Evolutionary conservation across 2,329 filamentous ascomycete genomes (phyloP), one percentile per base, ranked within the genome.

Genomic region (Aureobasidium melanogenum): DNA sequence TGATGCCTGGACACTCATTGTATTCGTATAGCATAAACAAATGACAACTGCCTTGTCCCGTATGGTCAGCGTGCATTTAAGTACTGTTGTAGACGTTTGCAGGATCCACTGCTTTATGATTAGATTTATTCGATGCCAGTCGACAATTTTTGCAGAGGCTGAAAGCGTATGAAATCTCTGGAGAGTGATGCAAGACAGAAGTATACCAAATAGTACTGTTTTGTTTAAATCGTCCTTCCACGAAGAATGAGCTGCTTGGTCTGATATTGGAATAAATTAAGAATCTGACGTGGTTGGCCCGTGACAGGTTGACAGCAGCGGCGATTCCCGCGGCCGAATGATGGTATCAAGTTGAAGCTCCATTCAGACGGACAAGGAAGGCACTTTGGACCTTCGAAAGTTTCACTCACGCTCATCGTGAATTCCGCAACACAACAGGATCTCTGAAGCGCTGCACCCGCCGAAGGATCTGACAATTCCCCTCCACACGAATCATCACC

Each of bases 361-460:
- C 34, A 47, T 47, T 5, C 26, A 43, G 51, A 55, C n/a, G 24
- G 7, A 50, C 30, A 19, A 52, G 48, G 44, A 47, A 47, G 44
- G 44, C 44, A 47, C 22, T 52, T 22, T n/a, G 30, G 19, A 52
- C 14, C 48, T 56, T 24, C 28, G 10, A 12, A 26, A 22, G 38
- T 44, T 24, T 57, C 54, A 57, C 30, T 39, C 22, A 4, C 44
- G 17, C 43, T 17, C 56, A 38, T 56, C 39, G 54, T 41, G 28
- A 48, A 34, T 10, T 14, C 6, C 14, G 34, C 55, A 41, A 48
- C 32, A 50, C 56, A 34, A 59, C 56, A 19, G 15, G 43, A 54
- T 54, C 41, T 61, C 26, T 41, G 15, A 54, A 47, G 59, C 59
- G 59, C 59, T 61, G 59, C 59, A 55, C 59, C 41, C 47, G 47